A percentile compares a stretch with the other conserved stretches of the same genome.
phyloP scores from a whole-genome alignment of 768 basidiomycete genomes.

The Hebeloma cylindrosporum region DNA sequence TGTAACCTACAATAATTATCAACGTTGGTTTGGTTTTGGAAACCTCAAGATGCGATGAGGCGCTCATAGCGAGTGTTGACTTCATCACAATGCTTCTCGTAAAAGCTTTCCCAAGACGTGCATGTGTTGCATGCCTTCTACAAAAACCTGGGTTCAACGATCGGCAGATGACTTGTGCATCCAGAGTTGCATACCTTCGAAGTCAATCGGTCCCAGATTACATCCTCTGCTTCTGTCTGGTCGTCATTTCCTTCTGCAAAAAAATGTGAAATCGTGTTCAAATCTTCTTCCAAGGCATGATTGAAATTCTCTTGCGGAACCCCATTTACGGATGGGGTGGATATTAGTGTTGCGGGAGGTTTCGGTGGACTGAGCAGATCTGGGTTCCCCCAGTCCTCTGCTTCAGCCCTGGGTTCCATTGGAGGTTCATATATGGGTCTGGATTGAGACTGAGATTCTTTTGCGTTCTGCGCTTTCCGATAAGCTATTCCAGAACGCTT shows the following conservation, averaged over 20 bases:
- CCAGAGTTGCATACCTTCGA: constrained; percentile 38
- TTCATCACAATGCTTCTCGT: constrained; percentile 40
- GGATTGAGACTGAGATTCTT: constrained; percentile 16
- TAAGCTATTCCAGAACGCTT: constrained; percentile 52
- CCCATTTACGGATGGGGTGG: background rate
- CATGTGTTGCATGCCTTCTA: constrained; percentile 44
- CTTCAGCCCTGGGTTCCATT: too few relatives aligned
- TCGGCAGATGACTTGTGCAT: background rate
- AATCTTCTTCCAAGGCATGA: constrained; percentile 36
- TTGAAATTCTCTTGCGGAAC: constrained; percentile 3
- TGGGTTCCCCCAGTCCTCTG: too few relatives aligned
- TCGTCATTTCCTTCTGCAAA: constrained; percentile 53
- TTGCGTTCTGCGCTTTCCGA: constrained; percentile 39
- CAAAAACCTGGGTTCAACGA: constrained; percentile 1
- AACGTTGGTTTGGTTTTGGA: background rate
- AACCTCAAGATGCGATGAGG: constrained; percentile 4
- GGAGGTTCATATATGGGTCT: background rate
- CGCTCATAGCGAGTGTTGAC: constrained; percentile 44
- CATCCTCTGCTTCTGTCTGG: constrained; percentile 34
- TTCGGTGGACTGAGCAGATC: background rate
- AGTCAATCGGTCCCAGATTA: constrained; percentile 50
- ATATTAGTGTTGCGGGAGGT: background rate
- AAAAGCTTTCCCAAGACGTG: constrained; percentile 51
- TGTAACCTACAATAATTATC: background rate
- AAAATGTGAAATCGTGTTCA: constrained; percentile 53